Base-by-base conservation (phyloP, 805 yeast genomes). In the Zygosaccharomyces bisporus region DNA sequence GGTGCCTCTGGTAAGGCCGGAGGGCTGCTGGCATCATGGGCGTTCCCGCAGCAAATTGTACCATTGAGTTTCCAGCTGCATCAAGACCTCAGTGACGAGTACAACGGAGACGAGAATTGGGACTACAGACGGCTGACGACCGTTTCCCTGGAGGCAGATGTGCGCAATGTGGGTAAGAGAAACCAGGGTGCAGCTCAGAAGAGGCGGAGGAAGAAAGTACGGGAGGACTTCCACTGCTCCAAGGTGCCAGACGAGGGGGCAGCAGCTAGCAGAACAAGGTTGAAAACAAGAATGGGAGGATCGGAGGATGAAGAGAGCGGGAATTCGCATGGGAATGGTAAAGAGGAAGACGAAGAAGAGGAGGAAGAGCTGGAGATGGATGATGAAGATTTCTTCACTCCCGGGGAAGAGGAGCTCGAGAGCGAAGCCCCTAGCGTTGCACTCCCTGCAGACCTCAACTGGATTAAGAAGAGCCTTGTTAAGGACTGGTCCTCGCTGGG, bases 1-100 rank as follows among this genome's bases (percentile, higher is more conserved):
- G 98, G 96, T 38, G 98, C 99, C 14, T 79, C 88, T 33, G 99
- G 99, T 44, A 93, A 91, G 58, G 98, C 99, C 5, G 99, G 98
- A 35, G 99, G 99, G 0, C 72, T 91, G 39, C 68, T 91, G 40
- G 97, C 98, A 1, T 75, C 86, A 17, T 90, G 97, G 95, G 98
- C 98, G 0, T 93, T 93, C 65, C 99, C 99, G 0, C 89, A 84
- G 55, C 96, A 87, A 63, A 79, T 91, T 40, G 98, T 89, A 6
- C 93, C 95, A 0, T 71, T 91, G 43, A 83, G 95, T 38, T 93
- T 89, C 68, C 76, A 78, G 51, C 72, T 91, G 50, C 99, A 91
- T 68, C 87, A 83, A 57, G 83, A 89, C 47, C 73, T 91, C 35
- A 78, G 95, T 6, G 80, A 82, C 46, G 75, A 80, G 66, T 86